Evolutionary conservation across 2,329 filamentous ascomycete species (phyloP), one percentile per base, ranked within the genome.

Genomic region (Raffaelea deltoideospora): DNA sequence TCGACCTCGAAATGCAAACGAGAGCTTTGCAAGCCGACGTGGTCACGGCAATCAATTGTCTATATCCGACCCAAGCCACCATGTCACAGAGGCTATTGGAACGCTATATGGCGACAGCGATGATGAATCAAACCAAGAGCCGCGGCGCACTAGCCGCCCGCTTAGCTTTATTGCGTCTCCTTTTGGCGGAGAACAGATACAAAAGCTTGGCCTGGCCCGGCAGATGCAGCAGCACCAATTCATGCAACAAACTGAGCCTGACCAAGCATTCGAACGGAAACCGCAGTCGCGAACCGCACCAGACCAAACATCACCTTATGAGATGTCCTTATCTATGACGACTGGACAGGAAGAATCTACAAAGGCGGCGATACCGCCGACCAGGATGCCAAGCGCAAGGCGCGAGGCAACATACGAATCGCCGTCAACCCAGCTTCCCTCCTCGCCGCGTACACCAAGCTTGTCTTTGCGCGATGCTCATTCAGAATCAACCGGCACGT

Each of bases 11-110:
- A 63, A 73, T 61, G 59, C 63, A 55, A 65, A 67, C 54, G 62
- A 60, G 51, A 71, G 61, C 55, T 71, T 73, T 56, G 58, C 67
- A 47, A 69, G 56, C 54, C 68, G 69, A 55, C 70, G 70, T 51
- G 69, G 69, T 46, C 70, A 74, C 55, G 57, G 57, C 41, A 69
- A 59, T 51, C 67, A 73, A 49, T 60, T 74, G 35, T 76, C 71
- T 39, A 75, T 93, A 55, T 90, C 82, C 56, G 86, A 94, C 59
- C 81, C 87, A 42, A 85, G 72, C 60, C 85, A 94, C 60, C 87
- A 94, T 71, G 84, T 94, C 54, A 94, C 86, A 39, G 87, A 94
- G 57, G 81, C 85, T 41, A 93, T 94, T 57, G 84, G 84, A 36
- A 86, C 86, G 49, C 72, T 93, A 59, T 94, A 95, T 59, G 83